Conservation (phyloP, 441 rosid genomes). For the Gossypium aridum region DNA sequence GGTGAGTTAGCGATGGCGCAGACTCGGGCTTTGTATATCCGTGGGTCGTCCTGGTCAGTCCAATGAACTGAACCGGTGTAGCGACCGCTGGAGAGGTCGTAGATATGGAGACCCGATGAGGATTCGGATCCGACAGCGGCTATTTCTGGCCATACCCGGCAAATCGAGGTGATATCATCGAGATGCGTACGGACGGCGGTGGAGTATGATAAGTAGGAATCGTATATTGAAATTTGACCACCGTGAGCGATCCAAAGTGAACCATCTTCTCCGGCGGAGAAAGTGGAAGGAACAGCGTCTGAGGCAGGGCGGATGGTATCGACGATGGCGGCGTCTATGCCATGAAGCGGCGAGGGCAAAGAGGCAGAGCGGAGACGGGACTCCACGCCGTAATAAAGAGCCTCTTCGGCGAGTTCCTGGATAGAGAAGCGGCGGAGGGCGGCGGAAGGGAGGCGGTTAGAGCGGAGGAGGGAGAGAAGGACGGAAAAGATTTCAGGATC, state of each 20-base stretch:
- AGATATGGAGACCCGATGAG: slow-evolving; percentile 77
- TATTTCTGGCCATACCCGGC: slow-evolving; percentile 51
- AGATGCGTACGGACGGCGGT: slow-evolving; percentile 77
- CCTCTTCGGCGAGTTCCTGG: slow-evolving; percentile 85
- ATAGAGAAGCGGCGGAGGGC: slow-evolving; percentile 52
- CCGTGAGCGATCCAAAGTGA: slow-evolving; percentile 89
- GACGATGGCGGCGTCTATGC: slow-evolving; percentile 63
- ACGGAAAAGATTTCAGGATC: slow-evolving; percentile 88
- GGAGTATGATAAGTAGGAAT: slow-evolving; percentile 54
- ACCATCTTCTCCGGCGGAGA: slow-evolving; percentile 57
- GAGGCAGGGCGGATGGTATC: slow-evolving; percentile 53
- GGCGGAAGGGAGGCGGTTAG: slow-evolving; percentile 59
- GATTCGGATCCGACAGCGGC: slow-evolving; percentile 65
- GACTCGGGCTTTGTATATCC: slow-evolving; percentile 70
- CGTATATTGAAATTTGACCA: slow-evolving; percentile 79
- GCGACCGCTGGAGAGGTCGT: slow-evolving; percentile 50
- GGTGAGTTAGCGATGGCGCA: slow-evolving; percentile 50
- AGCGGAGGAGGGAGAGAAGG: slow-evolving; percentile 75
- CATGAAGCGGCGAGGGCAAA: slow-evolving; percentile 58
- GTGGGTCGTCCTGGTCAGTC: slow-evolving; percentile 76
- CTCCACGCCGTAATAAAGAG: slow-evolving; percentile 77
- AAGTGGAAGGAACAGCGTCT: slow-evolving; percentile 57
- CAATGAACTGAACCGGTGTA: slow-evolving; percentile 64
- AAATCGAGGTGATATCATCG: slow-evolving; percentile 52
- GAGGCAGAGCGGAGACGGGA: slow-evolving; percentile 49